Evolutionary conservation across 23 red algal species (phyloP), one percentile per base, ranked within the genome.

Genomic region (Gracilaria gracilis): DNA sequence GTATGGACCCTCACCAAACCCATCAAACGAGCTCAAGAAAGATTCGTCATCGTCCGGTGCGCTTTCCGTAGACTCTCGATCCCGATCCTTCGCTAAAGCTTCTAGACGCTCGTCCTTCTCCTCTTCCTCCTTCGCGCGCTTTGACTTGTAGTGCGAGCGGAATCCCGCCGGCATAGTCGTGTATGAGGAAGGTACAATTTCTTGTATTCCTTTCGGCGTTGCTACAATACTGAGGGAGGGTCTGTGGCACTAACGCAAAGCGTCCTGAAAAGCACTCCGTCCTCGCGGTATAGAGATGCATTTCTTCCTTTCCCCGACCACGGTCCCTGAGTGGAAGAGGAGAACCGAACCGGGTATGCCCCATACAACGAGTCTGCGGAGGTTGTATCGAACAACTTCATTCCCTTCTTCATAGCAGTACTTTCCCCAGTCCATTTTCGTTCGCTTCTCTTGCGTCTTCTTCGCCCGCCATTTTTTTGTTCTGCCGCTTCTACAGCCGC

Each of bases 241-340:
- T 98, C 95, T n/a, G 66, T 85, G 67, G 89, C 59, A 44, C 90
- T 89, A 20, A 98, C 65, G 65, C 89, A 93, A 6, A 98, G 66
- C 3, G 95, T 85, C 27, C 95, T 91, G 62, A 98, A 80, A 15
- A 94, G 86, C 33, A 86, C 75, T 21, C 80, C 86, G 20, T 93
- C 95, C 53, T 93, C 89, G 36, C 75, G 48, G 39, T 90, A 93
- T 17, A 98, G 67, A 23, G 67, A 69, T 15, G 93, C 77, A 57
- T 79, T 49, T 38, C 74, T 57, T 36, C 93, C 93, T 28, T 78
- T 74, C 27, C 93, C 93, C 19, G 85, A 91, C 93, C 93, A 95
- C 34, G 84, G 85, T 20, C 93, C 93, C 20, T 69, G 37, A 57
- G 93, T 86, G 21, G 72, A 71, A 17, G 84, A 70, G 24, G 80